Evolutionary conservation across 2,329 filamentous ascomycete genomes (phyloP).

Genomic region (Emergomyces orientalis): DNA sequence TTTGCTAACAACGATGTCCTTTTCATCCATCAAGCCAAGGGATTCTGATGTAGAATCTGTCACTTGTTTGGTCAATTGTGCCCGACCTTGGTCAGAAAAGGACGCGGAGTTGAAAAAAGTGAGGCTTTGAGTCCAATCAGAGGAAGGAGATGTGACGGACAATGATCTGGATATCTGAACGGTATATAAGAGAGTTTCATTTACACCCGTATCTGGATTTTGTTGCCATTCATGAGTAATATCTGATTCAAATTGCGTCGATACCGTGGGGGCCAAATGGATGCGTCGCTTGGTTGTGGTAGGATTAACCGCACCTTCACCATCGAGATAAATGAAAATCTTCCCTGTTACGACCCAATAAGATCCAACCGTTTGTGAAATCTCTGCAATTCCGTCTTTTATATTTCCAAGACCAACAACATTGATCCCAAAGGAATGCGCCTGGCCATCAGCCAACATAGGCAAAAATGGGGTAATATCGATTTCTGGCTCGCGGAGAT

Average conservation of each 20-base stretch:
- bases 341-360: conserved; percentile 73
- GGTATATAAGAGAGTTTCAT: conserved; percentile 52
- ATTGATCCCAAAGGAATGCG: conserved; percentile 59
- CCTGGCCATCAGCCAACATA: conserved; percentile 53
- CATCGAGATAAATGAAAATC: conserved; percentile 66
- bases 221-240: conserved; percentile 3
- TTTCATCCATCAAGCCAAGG: conserved; percentile 25
- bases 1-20: neutral
- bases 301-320: conserved; percentile 17
- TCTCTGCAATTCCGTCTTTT: conserved; percentile 35
- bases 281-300: conserved; percentile 21
- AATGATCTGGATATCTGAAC: conserved; percentile 49
- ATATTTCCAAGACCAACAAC: conserved; percentile 57
- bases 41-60: conserved; percentile 38
- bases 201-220: conserved; percentile 42
- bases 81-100: conserved; percentile 46
- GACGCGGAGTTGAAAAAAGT: conserved; percentile 47
- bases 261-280: conserved; percentile 10
- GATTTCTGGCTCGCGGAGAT: conserved; percentile 69
- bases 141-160: conserved; percentile 41
- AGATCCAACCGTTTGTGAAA: conserved; percentile 50
- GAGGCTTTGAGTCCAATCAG: conserved; percentile 52
- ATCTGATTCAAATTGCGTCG: conserved; percentile 14
- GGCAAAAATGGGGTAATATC: conserved; percentile 71
- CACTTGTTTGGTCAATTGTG: conserved; percentile 45